Evolutionary conservation across 2,329 filamentous ascomycete species (phyloP).

Genomic region (Aureobasidium mangrovei): DNA sequence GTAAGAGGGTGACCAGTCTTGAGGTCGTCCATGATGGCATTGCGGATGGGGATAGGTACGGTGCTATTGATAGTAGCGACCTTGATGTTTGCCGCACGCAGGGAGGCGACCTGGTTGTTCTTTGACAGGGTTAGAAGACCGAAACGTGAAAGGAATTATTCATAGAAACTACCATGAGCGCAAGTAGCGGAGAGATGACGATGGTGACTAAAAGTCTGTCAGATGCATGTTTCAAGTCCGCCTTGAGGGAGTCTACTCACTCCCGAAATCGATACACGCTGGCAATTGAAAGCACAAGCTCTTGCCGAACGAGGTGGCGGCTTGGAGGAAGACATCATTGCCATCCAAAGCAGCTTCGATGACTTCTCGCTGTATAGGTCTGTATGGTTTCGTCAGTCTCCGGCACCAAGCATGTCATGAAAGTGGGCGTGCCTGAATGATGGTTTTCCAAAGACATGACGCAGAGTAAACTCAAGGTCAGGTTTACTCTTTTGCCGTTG

Average conservation of each 20-base stretch:
- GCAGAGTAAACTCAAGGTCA: constrained; percentile 31
- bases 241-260: constrained; percentile 43
- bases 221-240: background rate
- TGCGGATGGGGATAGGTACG: constrained; percentile 56
- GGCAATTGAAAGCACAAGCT: constrained; percentile 38
- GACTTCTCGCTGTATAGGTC: constrained; percentile 79
- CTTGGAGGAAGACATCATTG: constrained; percentile 88
- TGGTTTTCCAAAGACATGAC: constrained; percentile 28
- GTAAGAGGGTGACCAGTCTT: constrained; percentile 78
- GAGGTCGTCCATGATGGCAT: constrained; percentile 67
- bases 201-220: constrained; percentile 57
- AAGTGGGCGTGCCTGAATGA: constrained; percentile 24
- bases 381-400: constrained; percentile 26
- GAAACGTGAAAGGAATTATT: background rate
- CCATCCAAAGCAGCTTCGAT: constrained; percentile 72
- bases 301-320: constrained; percentile 66
- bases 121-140: background rate
- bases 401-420: background rate
- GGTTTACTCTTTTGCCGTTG: constrained; percentile 5
- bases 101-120: constrained; percentile 81
- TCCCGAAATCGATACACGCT: constrained; percentile 62
- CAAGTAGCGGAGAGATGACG: constrained; percentile 79
- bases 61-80: constrained; percentile 84
- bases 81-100: constrained; percentile 64
- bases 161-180: constrained; percentile 61